Conservation (phyloP, 2,329 filamentous ascomycete genomes). For the Xylariaceae sp. region DNA sequence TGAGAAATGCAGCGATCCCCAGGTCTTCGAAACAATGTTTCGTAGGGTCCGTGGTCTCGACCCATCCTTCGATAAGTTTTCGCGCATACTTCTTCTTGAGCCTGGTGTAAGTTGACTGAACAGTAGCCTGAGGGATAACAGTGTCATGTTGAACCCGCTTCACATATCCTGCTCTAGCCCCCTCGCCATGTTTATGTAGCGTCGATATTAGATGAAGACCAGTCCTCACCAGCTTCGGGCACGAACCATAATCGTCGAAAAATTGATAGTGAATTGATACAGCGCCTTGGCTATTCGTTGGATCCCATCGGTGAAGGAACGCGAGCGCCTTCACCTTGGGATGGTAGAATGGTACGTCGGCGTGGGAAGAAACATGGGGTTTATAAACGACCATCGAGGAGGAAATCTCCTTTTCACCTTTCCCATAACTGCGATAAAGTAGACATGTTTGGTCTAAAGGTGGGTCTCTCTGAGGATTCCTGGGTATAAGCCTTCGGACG, state of each 20-base stretch:
- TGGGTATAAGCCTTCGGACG: conserved; percentile 72
- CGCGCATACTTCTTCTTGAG: conserved; percentile 78
- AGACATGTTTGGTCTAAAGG: conserved; percentile 79
- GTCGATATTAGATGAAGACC: conserved; percentile 64
- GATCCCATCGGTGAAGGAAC: conserved; percentile 66
- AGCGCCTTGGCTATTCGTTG: conserved; percentile 40
- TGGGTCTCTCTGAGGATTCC: conserved; percentile 72
- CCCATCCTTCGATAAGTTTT: conserved; percentile 69
- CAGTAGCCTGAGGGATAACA: conserved; percentile 67
- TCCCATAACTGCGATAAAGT: conserved; percentile 49
- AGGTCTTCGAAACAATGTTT: conserved; percentile 98
- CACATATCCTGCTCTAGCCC: conserved; percentile 61
- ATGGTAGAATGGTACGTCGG: conserved; percentile 81
- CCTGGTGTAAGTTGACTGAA: conserved; percentile 77
- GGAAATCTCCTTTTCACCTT: conserved; percentile 37
- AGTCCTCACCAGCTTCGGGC: conserved; percentile 57
- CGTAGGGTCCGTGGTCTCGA: conserved; percentile 76
- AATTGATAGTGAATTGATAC: conserved; percentile 60
- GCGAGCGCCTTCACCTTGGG: conserved; percentile 70
- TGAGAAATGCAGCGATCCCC: conserved; percentile 83
- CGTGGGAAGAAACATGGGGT: conserved; percentile 61
- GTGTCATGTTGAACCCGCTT: conserved; percentile 83
- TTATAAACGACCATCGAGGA: conserved; percentile 68
- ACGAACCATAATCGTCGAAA: conserved; percentile 38
- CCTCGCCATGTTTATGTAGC: conserved; percentile 69